Percentiles rank a stretch among this genome's conserved stretches.
Conservation (phyloP, 2,329 filamentous ascomycete genomes). For the Trichoderma koningiopsis region DNA sequence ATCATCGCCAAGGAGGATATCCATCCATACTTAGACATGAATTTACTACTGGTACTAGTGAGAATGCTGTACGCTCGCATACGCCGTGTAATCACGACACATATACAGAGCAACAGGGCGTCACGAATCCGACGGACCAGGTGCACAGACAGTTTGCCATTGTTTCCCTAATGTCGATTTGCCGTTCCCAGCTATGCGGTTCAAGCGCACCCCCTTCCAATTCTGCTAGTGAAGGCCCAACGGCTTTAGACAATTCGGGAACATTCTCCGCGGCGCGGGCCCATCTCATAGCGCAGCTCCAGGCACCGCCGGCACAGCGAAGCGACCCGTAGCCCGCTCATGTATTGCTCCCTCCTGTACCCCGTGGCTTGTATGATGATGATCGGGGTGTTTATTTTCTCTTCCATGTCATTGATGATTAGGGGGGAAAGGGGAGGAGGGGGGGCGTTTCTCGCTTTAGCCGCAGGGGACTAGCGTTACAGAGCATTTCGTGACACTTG, state of each 20-base stretch:
- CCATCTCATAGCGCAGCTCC: slow-evolving; percentile 5
- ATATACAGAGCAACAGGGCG: not conserved
- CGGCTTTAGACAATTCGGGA: slow-evolving; percentile 14
- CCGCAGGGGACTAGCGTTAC: slow-evolving; percentile 18
- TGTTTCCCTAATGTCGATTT: slow-evolving; percentile 1
- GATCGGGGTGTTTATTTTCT: not conserved
- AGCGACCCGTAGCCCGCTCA: slow-evolving; percentile 11
- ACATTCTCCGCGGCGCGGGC: slow-evolving; percentile 9
- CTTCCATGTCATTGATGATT: not conserved
- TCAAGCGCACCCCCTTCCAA: slow-evolving; percentile 9
- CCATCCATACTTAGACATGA: not conserved
- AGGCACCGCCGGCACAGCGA: slow-evolving; percentile 12
- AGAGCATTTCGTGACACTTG: not conserved
- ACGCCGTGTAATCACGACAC: not conserved
- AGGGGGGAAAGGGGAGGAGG: not conserved
- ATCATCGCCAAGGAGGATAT: not conserved
- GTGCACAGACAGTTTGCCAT: not conserved
- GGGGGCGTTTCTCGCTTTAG: not conserved
- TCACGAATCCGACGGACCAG: not conserved
- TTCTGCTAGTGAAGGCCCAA: not conserved
- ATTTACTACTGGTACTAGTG: not conserved
- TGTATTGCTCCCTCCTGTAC: not conserved
- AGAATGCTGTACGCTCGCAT: not conserved
- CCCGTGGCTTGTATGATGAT: not conserved
- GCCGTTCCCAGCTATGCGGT: slow-evolving; percentile 16